Base-by-base conservation (phyloP, 805 yeast species). In the Candida multigemmis region DNA sequence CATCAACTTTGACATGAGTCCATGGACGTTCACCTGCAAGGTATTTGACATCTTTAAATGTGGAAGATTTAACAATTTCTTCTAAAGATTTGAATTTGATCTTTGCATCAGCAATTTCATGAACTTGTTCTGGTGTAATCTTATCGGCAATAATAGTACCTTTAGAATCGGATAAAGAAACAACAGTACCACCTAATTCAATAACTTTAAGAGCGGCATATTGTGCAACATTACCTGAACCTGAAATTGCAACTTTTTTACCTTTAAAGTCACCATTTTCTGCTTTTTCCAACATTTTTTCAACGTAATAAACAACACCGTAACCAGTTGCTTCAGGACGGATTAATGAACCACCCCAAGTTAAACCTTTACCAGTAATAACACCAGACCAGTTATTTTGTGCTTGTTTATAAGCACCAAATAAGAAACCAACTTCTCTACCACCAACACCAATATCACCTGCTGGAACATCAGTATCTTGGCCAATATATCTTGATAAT, bases 381-480 rank as follows among this genome's bases (percentile, higher is more conserved):
- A 89, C 93, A 73, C 97, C 97, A 60, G 89, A 89, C 79, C 86
- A 89, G 53, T 77, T 70, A 78, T 89, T 89, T 64, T 73, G 79
- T 76, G 72, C 71, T 48, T 72, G 69, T 74, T 86, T 85, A 86
- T 83, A 89, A 44, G 96, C 96, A 65, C 98, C 98, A 48, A 85
- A 91, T 56, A 89, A 67, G 82, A 59, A 89, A 46, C 96, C 95
- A 41, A 86, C 71, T 68, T 85, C 94, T 62, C 93, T 76, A 48
- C 96, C 97, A 68, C 96, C 95, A 40, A 85, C 94, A 72, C 94
- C 95, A 59, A 89, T 89, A 65, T 89, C 98, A 64, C 98, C 98
- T 43, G 98, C 98, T 54, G 98, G 98, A 30, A 91, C 96, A 66
- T 89, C 98, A 35, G 94, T 85, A 63, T 83, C 89, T 54, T 81